Conservation (phyloP, 2,329 filamentous ascomycete genomes). For the Ophiostoma tasmaniense region DNA sequence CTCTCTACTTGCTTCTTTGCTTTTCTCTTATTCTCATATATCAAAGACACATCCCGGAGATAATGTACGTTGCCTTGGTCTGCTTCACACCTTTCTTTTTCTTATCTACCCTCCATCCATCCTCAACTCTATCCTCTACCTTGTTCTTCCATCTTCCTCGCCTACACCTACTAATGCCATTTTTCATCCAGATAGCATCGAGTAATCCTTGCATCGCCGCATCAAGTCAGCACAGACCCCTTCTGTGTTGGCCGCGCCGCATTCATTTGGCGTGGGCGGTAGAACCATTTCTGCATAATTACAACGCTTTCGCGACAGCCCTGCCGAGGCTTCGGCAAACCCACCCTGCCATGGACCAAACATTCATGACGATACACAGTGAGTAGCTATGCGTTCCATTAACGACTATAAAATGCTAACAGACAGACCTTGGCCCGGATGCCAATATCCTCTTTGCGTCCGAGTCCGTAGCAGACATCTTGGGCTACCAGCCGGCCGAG, state of each 20-base stretch:
- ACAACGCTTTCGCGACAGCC: slow-evolving; percentile 14
- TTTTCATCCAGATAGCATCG: background rate
- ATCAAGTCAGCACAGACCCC: background rate
- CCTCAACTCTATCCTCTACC: background rate
- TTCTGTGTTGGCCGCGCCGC: background rate
- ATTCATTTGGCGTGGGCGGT: background rate
- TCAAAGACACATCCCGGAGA: background rate
- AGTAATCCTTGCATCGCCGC: background rate
- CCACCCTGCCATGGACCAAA: slow-evolving; percentile 57
- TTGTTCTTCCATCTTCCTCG: background rate
- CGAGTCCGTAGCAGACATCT: slow-evolving; percentile 72
- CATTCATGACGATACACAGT: slow-evolving; percentile 89
- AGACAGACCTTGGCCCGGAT: slow-evolving; percentile 56
- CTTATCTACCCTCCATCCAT: background rate
- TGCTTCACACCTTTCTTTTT: background rate
- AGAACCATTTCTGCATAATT: background rate
- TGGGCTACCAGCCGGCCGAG: slow-evolving; percentile 70
- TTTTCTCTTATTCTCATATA: background rate
- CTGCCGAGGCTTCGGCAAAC: slow-evolving; percentile 12
- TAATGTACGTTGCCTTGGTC: background rate
- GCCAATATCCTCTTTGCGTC: slow-evolving; percentile 77
- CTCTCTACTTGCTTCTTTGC: background rate
- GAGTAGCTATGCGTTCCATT: too few species aligned
- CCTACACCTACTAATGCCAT: background rate
- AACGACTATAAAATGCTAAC: background rate